phyloP scores from a whole-genome alignment of 169 alveolate species.

The Theileria parva region DNA sequence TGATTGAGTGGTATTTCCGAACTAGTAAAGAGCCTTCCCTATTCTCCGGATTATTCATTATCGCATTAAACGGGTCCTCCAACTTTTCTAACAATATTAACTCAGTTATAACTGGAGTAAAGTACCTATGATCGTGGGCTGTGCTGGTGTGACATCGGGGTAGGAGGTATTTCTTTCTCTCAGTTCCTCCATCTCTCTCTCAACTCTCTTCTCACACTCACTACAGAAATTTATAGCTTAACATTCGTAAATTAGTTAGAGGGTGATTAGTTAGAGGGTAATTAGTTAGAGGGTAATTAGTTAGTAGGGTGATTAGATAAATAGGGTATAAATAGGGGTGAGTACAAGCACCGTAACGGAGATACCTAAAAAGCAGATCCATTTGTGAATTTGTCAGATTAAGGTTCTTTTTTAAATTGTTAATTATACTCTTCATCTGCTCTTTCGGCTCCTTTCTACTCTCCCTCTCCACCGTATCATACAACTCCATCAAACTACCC shows the following conservation, averaged over 20 bases:
- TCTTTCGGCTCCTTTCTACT: conserved; percentile 40
- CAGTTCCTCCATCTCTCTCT: not conserved
- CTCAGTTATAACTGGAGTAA: too few species aligned
- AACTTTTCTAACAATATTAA: not conserved
- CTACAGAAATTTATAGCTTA: not conserved
- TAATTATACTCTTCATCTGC: conserved; percentile 28
- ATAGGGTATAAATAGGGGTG: too few species aligned
- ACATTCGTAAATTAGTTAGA: too few species aligned
- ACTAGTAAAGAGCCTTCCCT: conserved; percentile 34
- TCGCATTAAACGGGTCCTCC: conserved; percentile 41
- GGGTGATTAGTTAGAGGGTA: too few species aligned
- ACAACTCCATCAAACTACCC: conserved; percentile 7
- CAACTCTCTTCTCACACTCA: not conserved
- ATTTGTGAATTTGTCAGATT: conserved; percentile 29
- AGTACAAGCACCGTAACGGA: too few species aligned
- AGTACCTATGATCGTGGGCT: not conserved
- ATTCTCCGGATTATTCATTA: conserved; percentile 41
- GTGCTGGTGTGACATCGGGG: not conserved
- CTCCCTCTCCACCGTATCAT: conserved; percentile 29
- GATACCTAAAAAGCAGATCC: conserved; percentile 36
- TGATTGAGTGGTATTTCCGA: conserved; percentile 38
- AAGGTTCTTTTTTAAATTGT: conserved; percentile 25
- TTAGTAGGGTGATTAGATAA: too few species aligned
- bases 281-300: too few species aligned
- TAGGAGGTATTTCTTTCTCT: not conserved